Base-by-base conservation (phyloP, 805 yeast genomes). In the Wickerhamiella allomyrinae region DNA sequence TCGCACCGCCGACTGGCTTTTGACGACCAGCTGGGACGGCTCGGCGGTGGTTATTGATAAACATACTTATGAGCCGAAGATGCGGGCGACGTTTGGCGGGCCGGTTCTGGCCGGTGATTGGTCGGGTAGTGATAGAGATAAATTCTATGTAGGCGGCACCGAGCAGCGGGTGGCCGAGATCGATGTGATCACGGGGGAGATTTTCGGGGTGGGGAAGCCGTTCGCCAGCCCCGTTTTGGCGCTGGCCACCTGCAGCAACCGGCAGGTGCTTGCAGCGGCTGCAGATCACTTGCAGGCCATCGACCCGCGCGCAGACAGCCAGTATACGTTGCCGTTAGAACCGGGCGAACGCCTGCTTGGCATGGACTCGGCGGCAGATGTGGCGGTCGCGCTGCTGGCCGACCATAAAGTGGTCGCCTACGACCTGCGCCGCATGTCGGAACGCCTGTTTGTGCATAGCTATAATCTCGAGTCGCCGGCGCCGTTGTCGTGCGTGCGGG, bases 21-120 rank as follows among this genome's bases (percentile, higher is more conserved):
- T 43, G 10, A 37, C 34, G 7, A n/a, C 39, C 8, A 24, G 31
- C 8, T 45, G 47, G 47, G 45, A 45, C 21, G 15, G 14, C 5
- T 29, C 41, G 19, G 31, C 40, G 20, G 39, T 31, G 4, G 15
- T 45, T 1, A 29, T 29, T 7, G 34, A 41, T 21, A 17, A 27
- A 19, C 36, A 21, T 2, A 27, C 14, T 9, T 22, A 22, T 11
- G 19, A 14, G 19, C 20, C 23, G 24, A 21, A 33, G n/a, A 11
- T 39, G 21, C 20, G 40, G 13, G 33, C 37, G 14, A 9, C 34
- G 14, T 23, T 45, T 10, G 20, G 38, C 2, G 47, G 43, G 3
- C 47, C 47, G 2, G 37, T 42, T 4, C 39, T 45, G 10, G 34
- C 39, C 10, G 25, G 41, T 13, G 42, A 25, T 7, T 45, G 41